Base-by-base conservation (phyloP, 225 moss, liverwort and hornwort species). In the Bryum argenteum region DNA sequence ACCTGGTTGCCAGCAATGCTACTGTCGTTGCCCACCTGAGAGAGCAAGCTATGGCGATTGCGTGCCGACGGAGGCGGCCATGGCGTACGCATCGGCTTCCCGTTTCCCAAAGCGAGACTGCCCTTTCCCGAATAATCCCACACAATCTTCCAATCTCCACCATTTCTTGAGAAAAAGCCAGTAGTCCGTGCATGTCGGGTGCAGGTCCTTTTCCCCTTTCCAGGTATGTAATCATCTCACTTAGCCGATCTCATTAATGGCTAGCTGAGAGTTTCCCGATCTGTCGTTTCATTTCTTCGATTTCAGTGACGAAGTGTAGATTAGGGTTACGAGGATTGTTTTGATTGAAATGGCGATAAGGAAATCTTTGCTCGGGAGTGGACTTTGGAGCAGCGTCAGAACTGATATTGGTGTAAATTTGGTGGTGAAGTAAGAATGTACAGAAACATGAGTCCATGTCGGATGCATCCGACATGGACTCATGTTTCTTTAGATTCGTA, bases 251-350 rank as follows among this genome's bases (percentile, higher is more conserved):
- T 40, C n/a, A 10, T 26, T 18, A 37, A 12, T 43, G 43, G 9
- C 45, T 0, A 28, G 28, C 28, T 28, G 28, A 28, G 5, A 28
- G 28, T 28, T 28, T 28, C 28, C 28, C 28, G 28, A 28, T 28
- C 28, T 28, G 2, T 28, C 5, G 28, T 28, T 28, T 28, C 5
- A 28, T 28, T 47, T 12, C 16, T 47, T 16, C 3, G 39, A 70
- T 54, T 62, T 70, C 26, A n/a, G 43, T 13, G 38, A 0, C 10
- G 54, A 8, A 61, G 19, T 61, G 50, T 45, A 58, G 56, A 40
- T 57, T 77, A 71, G 69, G 77, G 63, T 71, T 77, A 23, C 4
- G 39, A 74, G 20, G 20, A 15, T 55, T 5, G 33, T 53, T 11
- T 15, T 44, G 57, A 55, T 21, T 20, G 54, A 21, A 23, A 43